Evolutionary conservation across 2,329 filamentous ascomycete species (phyloP), one percentile per base, ranked within the genome.

Genomic region (Colletotrichum cuscutae): DNA sequence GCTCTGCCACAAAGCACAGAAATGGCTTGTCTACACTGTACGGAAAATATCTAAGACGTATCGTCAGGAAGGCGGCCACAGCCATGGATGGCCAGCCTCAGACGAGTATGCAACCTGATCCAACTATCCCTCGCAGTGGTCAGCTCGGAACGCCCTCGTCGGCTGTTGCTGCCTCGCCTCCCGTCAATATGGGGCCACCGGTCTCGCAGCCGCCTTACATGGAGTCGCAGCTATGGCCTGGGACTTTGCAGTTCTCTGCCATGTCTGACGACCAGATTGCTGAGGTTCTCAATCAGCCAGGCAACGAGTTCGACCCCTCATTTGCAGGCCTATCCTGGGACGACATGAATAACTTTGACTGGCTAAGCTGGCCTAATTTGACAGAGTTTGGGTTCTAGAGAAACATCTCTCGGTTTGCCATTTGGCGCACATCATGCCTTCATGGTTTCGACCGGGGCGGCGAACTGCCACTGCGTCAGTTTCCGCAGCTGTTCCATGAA

Each of bases 251-350:
- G 28, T 92, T 93, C 78, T 92, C 90, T 2, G 85, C 90, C 37
- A 93, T 93, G 91, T 93, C 91, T 1, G 90, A 92, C 70, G 87
- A 92, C 71, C 90, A 93, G 77, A 91, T 93, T 59, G 86, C 90
- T 5, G 90, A 92, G 75, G 89, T 91, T 5, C 86, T 93, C 32
- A 92, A 91, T 77, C 88, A 89, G 74, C 89, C 90, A 0, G 90
- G 88, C 4, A 88, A 90, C 30, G 87, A 88, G 19, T 89, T 92
- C 73, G 88, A 90, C 22, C 84, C 86, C 1, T 85, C 84, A 3
- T 85, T 89, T 70, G 86, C 87, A 6, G 87, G 89, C 74, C 82
- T 92, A 9, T 87, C 88, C 0, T 87, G 90, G 82, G 89, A 91
- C 52, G 89, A 92, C 59, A 86, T 89, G 80, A 86, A 86, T 52